Percentiles rank a stretch among this genome's conserved stretches.
Conservation (phyloP, 345 rosid species). For the Passiflora organensis region DNA sequence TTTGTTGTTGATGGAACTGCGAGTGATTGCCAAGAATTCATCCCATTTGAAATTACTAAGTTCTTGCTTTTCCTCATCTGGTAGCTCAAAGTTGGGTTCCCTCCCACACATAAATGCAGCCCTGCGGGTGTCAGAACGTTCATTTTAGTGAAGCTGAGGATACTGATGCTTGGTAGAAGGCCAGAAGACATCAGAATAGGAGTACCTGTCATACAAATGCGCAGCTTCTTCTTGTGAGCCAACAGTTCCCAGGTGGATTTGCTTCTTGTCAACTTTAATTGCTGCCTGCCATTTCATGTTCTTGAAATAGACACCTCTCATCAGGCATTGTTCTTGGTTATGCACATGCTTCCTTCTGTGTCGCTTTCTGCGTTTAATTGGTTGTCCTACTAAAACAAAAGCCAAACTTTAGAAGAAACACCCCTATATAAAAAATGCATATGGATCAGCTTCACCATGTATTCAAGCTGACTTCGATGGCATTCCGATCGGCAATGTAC, state of each 20-base stretch:
- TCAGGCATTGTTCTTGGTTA: constrained; percentile 85
- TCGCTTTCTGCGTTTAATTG: constrained; percentile 81
- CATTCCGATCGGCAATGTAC: no score
- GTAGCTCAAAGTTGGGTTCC: constrained; percentile 84
- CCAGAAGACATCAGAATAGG: no score
- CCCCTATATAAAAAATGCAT: no score
- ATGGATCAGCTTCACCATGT: no score
- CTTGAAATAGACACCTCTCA: constrained; percentile 98
- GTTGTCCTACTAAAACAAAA: constrained; percentile 49
- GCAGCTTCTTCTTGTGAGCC: constrained; percentile 96
- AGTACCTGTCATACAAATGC: constrained; percentile 87
- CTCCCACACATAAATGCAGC: constrained; percentile 99
- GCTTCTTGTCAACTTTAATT: constrained; percentile 92
- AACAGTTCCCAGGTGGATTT: constrained; percentile 91
- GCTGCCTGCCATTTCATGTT: constrained; percentile 99
- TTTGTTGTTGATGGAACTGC: constrained; percentile 76
- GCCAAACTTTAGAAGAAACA: no score
- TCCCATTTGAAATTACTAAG: constrained; percentile 80
- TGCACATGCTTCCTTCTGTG: constrained; percentile 80
- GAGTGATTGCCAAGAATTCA: constrained; percentile 76
- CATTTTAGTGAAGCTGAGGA: no score
- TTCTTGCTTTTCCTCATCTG: constrained; percentile 71
- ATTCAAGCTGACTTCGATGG: no score
- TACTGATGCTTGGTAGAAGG: no score
- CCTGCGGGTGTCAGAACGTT: constrained; percentile 33